Evolutionary conservation across 257 asterid genomes (phyloP), one percentile per base, ranked within the genome.

Genomic region (Vinca minor): DNA sequence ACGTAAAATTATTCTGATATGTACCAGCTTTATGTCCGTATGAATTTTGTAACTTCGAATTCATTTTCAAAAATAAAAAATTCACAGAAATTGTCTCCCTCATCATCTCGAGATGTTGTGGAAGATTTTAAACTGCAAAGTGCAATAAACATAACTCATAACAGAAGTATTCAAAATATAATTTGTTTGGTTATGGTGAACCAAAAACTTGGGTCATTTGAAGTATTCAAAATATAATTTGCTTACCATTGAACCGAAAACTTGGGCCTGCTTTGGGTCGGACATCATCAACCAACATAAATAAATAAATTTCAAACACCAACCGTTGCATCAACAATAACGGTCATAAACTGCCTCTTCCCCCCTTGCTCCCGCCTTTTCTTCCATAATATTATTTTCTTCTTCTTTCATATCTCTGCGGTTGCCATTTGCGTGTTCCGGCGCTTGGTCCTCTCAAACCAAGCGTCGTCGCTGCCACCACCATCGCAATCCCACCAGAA

Each of bases 381-480:
- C 46, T 44, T 28, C 15, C 49, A 38, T 1, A 44, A 8, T 15
- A 9, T 54, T 46, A 3, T 9, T 20, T 7, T 36, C 15, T 62
- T 32, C 49, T 15, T 7, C 53, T 20, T 45, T 41, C 9, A 34
- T 34, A 23, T n/a, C 32, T 54, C 44, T 42, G 38, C 45, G 4
- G 9, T 9, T 12, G 60, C 15, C 5, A n/a, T 44, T 5, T 39
- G 31, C 29, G 6, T 25, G 26, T 5, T 12, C 54, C 64, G 29
- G 48, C 23, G 53, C 89, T 82, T 78, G 87, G 87, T 59, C 62
- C 32, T 26, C 38, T 7, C 38, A n/a, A n/a, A 41, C 85, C 93
- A 77, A 63, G 85, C 84, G 85, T 72, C 82, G 81, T 79, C 74
- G 11, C 72, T 72, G 11, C 72, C 73, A 4, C 66, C 73, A 4